Conservation (phyloP, 176 grass and related monocot species). For the Themeda triandra region DNA sequence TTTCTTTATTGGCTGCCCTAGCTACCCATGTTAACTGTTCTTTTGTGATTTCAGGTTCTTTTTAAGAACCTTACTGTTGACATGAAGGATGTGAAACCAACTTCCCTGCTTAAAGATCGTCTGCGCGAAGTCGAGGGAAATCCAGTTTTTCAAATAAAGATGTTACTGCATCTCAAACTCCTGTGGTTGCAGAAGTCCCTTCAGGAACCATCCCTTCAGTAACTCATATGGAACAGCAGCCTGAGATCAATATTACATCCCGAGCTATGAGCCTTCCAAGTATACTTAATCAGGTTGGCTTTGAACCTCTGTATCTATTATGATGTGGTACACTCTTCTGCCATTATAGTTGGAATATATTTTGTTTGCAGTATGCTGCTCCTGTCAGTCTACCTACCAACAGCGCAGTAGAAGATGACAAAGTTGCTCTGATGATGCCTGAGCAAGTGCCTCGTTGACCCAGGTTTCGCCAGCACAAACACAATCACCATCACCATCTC, state of each 20-base stretch:
- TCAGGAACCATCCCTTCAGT: too few relatives aligned
- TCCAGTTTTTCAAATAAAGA: constrained; percentile 90
- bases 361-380: constrained; percentile 57
- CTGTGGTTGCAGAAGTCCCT: constrained; percentile 45
- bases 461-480: constrained; percentile 48
- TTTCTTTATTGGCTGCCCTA: neutral
- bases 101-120: constrained; percentile 63
- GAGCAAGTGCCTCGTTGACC: constrained; percentile 52
- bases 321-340: neutral
- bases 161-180: constrained; percentile 54
- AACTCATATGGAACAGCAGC: constrained; percentile 56
- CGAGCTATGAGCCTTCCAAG: constrained; percentile 51
- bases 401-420: constrained; percentile 66
- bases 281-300: constrained; percentile 54
- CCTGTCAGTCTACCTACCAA: constrained; percentile 52
- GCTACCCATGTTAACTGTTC: neutral
- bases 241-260: constrained; percentile 61
- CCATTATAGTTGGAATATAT: constrained; percentile 12
- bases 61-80: constrained; percentile 85
- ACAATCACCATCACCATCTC: constrained; percentile 59
- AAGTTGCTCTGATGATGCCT: constrained; percentile 68
- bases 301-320: neutral
- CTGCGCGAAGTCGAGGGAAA: constrained; percentile 78
- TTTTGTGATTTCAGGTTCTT: constrained; percentile 60
- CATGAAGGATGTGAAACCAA: constrained; percentile 88